Conservation (phyloP, 441 rosid genomes). For the Brassica balearica region DNA sequence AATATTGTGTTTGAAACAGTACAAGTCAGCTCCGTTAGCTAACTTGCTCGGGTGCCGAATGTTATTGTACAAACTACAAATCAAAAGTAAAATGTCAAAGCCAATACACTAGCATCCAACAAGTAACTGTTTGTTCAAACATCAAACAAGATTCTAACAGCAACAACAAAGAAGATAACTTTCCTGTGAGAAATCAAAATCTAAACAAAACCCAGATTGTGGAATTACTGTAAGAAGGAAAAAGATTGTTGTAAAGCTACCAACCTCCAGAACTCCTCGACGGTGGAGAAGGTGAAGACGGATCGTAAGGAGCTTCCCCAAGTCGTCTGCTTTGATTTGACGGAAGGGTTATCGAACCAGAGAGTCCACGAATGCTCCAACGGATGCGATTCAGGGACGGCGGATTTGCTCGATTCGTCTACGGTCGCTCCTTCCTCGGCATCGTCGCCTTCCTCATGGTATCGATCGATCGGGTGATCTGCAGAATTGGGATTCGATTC, state of each 20-base stretch:
- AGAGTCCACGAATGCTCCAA: slow-evolving; percentile 85
- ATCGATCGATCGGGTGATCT: slow-evolving; percentile 45
- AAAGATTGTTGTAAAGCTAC: background rate
- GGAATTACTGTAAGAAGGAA: background rate
- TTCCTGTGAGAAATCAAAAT: background rate
- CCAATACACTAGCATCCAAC: too few species aligned
- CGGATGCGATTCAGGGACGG: slow-evolving; percentile 56
- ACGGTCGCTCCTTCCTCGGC: slow-evolving; percentile 67
- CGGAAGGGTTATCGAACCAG: slow-evolving; percentile 81
- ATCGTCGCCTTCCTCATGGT: slow-evolving; percentile 3
- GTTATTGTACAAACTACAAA: slow-evolving; percentile 68
- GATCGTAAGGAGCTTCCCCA: slow-evolving; percentile 85
- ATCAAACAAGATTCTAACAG: background rate
- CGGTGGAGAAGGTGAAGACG: slow-evolving; percentile 71
- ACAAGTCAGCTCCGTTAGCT: slow-evolving; percentile 66
- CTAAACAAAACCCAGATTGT: slow-evolving; percentile 19
- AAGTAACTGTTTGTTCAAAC: background rate
- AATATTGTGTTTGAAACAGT: slow-evolving; percentile 87
- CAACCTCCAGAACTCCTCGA: slow-evolving; percentile 90
- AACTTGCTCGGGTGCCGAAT: slow-evolving; percentile 80
- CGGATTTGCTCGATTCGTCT: slow-evolving; percentile 42
- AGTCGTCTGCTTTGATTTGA: slow-evolving; percentile 58
- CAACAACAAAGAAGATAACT: background rate
- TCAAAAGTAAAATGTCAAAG: too few species aligned
- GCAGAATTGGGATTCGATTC: slow-evolving; percentile 45